phyloP scores from a whole-genome alignment of 805 yeast genomes.

The Starmerella bacillaris region DNA sequence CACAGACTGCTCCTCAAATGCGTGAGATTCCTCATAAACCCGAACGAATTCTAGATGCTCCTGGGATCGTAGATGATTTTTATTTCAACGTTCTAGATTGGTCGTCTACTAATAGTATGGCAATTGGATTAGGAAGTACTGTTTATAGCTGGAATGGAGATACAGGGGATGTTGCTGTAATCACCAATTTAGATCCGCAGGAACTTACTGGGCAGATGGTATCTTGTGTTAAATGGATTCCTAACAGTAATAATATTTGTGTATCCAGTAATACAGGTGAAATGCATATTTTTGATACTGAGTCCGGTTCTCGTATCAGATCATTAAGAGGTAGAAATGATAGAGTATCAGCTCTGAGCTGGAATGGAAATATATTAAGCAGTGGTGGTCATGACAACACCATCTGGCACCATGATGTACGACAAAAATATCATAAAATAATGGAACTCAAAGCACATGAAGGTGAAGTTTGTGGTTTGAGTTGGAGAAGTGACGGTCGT shows the following conservation, averaged over 20 bases:
- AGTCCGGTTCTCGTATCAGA: conserved; percentile 51
- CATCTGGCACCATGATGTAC: conserved; percentile 74
- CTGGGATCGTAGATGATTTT: conserved; percentile 84
- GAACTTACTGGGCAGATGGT: conserved; percentile 29
- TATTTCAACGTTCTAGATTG: conserved; percentile 73
- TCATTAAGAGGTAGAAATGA: conserved; percentile 60
- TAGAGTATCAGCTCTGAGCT: conserved; percentile 64
- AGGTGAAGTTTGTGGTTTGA: conserved; percentile 86
- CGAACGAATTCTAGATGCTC: conserved; percentile 87
- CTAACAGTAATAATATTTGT: conserved; percentile 63
- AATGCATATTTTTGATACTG: conserved; percentile 87
- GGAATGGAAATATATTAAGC: conserved; percentile 67
- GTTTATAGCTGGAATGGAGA: conserved; percentile 88
- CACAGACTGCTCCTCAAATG: conserved; percentile 20
- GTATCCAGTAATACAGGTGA: conserved; percentile 71
- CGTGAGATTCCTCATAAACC: conserved; percentile 73
- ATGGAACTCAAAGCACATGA: conserved; percentile 44
- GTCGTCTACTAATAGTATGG: conserved; percentile 54
- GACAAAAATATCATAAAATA: conserved; percentile 61
- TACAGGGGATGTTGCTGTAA: conserved; percentile 59
- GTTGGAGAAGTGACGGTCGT: conserved; percentile 67
- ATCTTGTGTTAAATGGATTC: conserved; percentile 74
- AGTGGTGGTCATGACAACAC: conserved; percentile 80
- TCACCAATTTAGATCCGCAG: conserved; percentile 17
- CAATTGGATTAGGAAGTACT: conserved; percentile 68